A percentile compares a stretch with the other conserved stretches of the same genome.
phyloP scores from a whole-genome alignment of 179 eudicot genomes.

The Nepenthes alata region DNA sequence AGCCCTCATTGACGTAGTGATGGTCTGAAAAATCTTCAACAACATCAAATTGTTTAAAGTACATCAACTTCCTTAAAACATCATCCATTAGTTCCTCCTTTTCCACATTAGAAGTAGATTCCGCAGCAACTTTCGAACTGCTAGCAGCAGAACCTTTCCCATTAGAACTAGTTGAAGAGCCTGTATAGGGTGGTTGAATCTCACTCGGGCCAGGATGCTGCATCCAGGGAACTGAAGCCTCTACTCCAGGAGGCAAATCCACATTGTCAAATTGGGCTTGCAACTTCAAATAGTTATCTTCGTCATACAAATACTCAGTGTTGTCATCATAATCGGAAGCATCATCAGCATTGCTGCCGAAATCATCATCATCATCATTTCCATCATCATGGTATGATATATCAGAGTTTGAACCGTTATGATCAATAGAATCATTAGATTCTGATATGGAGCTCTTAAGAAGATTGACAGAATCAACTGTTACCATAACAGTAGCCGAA shows the following conservation, averaged over 20 bases:
- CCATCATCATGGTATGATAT: slow-evolving; percentile 20
- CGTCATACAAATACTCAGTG: slow-evolving; percentile 29
- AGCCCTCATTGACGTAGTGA: slow-evolving; percentile 19
- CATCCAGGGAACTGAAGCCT: slow-evolving; percentile 67
- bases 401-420: slow-evolving; percentile 21
- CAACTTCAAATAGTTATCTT: slow-evolving; percentile 42
- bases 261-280: slow-evolving; percentile 78
- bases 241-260: slow-evolving; percentile 85
- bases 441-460: slow-evolving; percentile 18
- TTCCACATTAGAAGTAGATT: slow-evolving; percentile 22
- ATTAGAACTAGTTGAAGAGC: slow-evolving; percentile 8
- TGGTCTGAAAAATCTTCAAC: slow-evolving; percentile 62
- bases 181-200: slow-evolving; percentile 8
- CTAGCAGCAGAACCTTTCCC: slow-evolving; percentile 11
- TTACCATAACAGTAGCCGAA: slow-evolving; percentile 7
- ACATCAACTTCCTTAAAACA: slow-evolving; percentile 32
- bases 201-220: slow-evolving; percentile 25
- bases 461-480: slow-evolving; percentile 5
- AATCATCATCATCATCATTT: slow-evolving; percentile 26
- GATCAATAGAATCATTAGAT: slow-evolving; percentile 17
- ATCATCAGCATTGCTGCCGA: slow-evolving; percentile 26
- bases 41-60: slow-evolving; percentile 46
- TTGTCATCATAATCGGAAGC: slow-evolving; percentile 31
- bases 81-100: slow-evolving; percentile 37
- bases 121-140: slow-evolving; percentile 27